A percentile compares a stretch with the other conserved stretches of the same genome.
Evolutionary conservation across 2,329 filamentous ascomycete species (phyloP).

Genomic region (Monosporascus cannonballus): DNA sequence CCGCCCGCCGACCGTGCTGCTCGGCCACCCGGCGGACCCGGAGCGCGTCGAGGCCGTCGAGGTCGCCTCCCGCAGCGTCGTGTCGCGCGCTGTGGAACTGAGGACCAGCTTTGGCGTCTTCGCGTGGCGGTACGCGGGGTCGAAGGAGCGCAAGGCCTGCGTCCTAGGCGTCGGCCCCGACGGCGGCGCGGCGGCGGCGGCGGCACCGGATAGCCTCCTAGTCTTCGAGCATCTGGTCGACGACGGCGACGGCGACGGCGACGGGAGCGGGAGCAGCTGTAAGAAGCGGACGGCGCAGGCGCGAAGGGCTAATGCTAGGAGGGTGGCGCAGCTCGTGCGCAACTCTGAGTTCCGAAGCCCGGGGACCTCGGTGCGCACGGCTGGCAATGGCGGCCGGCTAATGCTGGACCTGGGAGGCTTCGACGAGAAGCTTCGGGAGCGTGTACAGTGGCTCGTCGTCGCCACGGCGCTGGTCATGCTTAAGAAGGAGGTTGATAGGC

Average conservation of each 20-base stretch:
- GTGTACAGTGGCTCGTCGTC: constrained; percentile 45
- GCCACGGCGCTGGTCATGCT: constrained; percentile 55
- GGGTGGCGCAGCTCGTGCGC: constrained; percentile 39
- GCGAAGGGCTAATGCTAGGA: constrained; percentile 19
- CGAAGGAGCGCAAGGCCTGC: constrained; percentile 31
- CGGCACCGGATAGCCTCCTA: constrained; percentile 37
- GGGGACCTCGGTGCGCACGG: constrained; percentile 31
- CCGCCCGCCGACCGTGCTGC: constrained; percentile 40
- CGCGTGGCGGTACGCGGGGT: constrained; percentile 49
- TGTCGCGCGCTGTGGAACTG: constrained; percentile 31
- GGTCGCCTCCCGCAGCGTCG: constrained; percentile 31
- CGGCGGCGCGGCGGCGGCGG: constrained; percentile 28
- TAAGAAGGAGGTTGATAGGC: constrained; percentile 59
- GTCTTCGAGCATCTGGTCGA: constrained; percentile 43
- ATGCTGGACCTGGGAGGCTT: constrained; percentile 35
- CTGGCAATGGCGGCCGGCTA: constrained; percentile 46
- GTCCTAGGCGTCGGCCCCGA: too few relatives aligned
- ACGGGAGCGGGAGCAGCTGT: background rate
- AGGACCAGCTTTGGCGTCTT: constrained; percentile 43
- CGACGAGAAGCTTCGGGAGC: constrained; percentile 26
- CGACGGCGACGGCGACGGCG: constrained; percentile 6
- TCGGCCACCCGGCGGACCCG: constrained; percentile 12
- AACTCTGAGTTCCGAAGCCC: constrained; percentile 31
- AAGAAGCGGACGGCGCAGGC: background rate
- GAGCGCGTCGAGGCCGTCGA: constrained; percentile 14